phyloP scores from a whole-genome alignment of 108 stramenopile species.

The Cyclotella kingstonii region DNA sequence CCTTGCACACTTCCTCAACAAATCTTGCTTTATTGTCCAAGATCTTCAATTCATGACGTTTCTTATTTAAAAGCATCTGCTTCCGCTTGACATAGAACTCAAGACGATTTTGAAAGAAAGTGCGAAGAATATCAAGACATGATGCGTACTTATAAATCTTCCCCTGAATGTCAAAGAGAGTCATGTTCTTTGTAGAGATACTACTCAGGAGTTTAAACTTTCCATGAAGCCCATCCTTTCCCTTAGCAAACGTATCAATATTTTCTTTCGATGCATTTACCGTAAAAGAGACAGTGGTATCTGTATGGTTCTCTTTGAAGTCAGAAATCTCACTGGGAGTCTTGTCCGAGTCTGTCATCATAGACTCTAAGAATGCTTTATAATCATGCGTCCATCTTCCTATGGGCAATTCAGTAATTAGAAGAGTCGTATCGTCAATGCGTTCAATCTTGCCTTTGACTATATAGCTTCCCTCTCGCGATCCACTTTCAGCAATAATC shows the following conservation, averaged over 20 bases:
- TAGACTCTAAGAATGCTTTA: conserved; percentile 83
- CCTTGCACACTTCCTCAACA: conserved; percentile 92
- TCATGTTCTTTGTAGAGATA: conserved; percentile 95
- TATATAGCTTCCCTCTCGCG: conserved; percentile 51
- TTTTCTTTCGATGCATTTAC: conserved; percentile 73
- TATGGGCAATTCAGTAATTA: conserved; percentile 94
- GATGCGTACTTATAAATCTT: conserved; percentile 82
- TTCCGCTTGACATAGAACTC: conserved; percentile 91
- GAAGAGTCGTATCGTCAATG: conserved; percentile 74
- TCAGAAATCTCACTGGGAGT: conserved; percentile 77
- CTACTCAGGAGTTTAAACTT: conserved; percentile 92
- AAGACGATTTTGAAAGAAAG: conserved; percentile 87
- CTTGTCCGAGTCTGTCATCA: conserved; percentile 57
- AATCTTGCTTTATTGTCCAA: conserved; percentile 98
- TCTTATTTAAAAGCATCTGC: conserved; percentile 65
- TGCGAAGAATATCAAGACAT: conserved; percentile 75
- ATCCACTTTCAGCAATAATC: conserved; percentile 51
- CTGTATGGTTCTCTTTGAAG: conserved; percentile 98
- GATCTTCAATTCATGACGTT: conserved; percentile 66
- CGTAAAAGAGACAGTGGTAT: conserved; percentile 94
- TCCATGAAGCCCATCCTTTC: conserved; percentile 80
- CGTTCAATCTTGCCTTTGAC: conserved; percentile 80
- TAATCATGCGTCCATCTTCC: conserved; percentile 97
- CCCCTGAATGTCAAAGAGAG: conserved; percentile 81
- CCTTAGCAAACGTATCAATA: conserved; percentile 80